phyloP scores from a whole-genome alignment of 2,329 filamentous ascomycete species.

The Neospermospora avenae region DNA sequence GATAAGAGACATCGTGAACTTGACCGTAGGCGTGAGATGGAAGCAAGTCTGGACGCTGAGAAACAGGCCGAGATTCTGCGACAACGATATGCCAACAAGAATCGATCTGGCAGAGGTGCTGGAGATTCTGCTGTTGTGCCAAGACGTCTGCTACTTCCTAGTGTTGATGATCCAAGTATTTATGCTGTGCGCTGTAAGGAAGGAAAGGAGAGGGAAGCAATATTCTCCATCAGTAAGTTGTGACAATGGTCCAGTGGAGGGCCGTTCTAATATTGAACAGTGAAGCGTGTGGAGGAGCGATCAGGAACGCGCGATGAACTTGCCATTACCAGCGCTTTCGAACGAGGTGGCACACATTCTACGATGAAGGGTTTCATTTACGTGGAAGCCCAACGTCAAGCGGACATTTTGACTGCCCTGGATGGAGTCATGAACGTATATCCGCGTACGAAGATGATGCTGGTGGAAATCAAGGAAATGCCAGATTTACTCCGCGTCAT shows the following conservation, averaged over 20 bases:
- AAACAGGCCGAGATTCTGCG: constrained; percentile 84
- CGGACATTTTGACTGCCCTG: constrained; percentile 78
- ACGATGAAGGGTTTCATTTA: constrained; percentile 95
- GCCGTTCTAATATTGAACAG: background rate
- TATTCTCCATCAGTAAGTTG: constrained; percentile 65
- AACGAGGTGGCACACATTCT: constrained; percentile 72
- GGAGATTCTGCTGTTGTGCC: constrained; percentile 76
- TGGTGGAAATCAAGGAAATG: constrained; percentile 96
- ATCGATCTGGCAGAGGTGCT: constrained; percentile 63
- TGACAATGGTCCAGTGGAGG: background rate
- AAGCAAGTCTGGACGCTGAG: constrained; percentile 86
- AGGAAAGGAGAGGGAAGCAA: constrained; percentile 89
- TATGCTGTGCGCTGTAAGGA: constrained; percentile 93
- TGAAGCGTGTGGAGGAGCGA: constrained; percentile 83
- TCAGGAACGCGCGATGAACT: constrained; percentile 74
- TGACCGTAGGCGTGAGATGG: constrained; percentile 84
- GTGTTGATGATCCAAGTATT: constrained; percentile 92
- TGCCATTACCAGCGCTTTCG: constrained; percentile 85
- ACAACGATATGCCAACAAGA: constrained; percentile 82
- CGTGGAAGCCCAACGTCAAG: constrained; percentile 83
- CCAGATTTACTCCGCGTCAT: constrained; percentile 88
- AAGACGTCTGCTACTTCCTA: constrained; percentile 82
- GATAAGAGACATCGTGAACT: constrained; percentile 92
- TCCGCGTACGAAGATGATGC: constrained; percentile 77
- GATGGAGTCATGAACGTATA: constrained; percentile 89